Evolutionary conservation across 163 green algal species (phyloP), one percentile per base, ranked within the genome.

Genomic region (Volvox carteri): DNA sequence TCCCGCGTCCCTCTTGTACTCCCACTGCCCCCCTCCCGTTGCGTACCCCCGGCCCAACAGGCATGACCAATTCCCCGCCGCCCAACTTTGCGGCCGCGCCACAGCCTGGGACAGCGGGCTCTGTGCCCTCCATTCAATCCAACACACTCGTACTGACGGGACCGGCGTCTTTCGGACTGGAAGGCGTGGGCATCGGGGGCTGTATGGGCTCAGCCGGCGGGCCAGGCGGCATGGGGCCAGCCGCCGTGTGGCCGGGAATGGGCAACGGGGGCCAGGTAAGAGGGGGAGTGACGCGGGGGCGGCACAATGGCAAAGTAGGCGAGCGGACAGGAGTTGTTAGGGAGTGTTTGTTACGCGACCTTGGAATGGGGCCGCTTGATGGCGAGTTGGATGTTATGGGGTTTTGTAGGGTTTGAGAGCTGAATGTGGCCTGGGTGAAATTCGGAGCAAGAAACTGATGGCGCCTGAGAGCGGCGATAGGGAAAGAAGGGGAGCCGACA

Each of bases 61-160:
- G 70, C 14, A 42, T 78, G 70, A 58, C 70, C 39, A 56, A 46
- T 28, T 44, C 73, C 33, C 42, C 73, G 1, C 7, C 73, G 12
- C 73, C 39, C 30, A 46, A n/a, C 73, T 80, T 60, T 46, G 7
- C 9, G 25, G 2, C 70, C 19, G 14, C 7, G 14, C 39, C 73
- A 28, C 73, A 65, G 42, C 44, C 70, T 6, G 28, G 73, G 28
- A 33, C 8, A 2, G 54, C 56, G 7, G 78, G 56, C 41, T 92
- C 73, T 1, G 89, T 93, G 67, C 89, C 89, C 0, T 91, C 89
- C 41, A 94, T 94, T 23, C 91, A 93, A 67, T 67, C 68, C 19
- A 76, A 80, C 39, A 89, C 88, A 23, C 72, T 94, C 35, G 79
- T 94, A 14, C 75, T 93, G 12, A 86, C 89, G 1, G 89, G 89